Evolutionary conservation across 176 grass and related monocot species (phyloP).

Genomic region (Cenchrus fungigraminus): DNA sequence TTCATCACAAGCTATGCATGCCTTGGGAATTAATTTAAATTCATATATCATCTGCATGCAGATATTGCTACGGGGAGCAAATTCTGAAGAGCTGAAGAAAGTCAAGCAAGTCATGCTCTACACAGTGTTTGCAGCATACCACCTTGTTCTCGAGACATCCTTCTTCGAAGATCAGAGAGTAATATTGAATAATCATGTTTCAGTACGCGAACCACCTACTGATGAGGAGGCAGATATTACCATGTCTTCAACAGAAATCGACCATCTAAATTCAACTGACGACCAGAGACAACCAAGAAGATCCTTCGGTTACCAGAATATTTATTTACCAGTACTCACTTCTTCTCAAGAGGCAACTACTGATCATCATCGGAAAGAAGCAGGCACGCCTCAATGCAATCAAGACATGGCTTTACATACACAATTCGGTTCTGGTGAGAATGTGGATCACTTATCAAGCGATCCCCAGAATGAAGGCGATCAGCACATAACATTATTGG

Average conservation of each 20-base stretch:
- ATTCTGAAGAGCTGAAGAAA: slow-evolving; percentile 85
- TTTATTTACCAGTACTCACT: slow-evolving; percentile 53
- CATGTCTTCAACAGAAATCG: slow-evolving; percentile 7
- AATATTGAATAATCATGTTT: slow-evolving; percentile 50
- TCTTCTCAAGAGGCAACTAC: slow-evolving; percentile 47
- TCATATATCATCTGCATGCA: slow-evolving; percentile 21
- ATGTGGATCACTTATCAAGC: slow-evolving; percentile 40
- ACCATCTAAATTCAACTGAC: not conserved
- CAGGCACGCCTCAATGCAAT: slow-evolving; percentile 23
- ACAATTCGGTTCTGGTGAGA: slow-evolving; percentile 30
- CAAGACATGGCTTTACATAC: slow-evolving; percentile 7
- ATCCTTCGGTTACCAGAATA: slow-evolving; percentile 43
- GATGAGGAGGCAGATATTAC: not conserved
- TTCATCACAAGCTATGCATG: not conserved
- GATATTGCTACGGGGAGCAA: slow-evolving; percentile 83
- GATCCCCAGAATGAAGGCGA: slow-evolving; percentile 29
- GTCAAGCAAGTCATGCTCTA: slow-evolving; percentile 82
- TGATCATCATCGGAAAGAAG: slow-evolving; percentile 45
- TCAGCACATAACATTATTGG: not conserved
- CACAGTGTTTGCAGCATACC: slow-evolving; percentile 94
- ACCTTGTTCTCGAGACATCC: slow-evolving; percentile 85
- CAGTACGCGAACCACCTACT: not conserved
- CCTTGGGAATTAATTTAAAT: too few species aligned
- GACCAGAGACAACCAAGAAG: slow-evolving; percentile 35
- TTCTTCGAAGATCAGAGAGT: slow-evolving; percentile 92